Percentiles rank a stretch among this genome's conserved stretches.
Conservation (phyloP, 257 asterid species). For the Dorcoceras hygrometricum region DNA sequence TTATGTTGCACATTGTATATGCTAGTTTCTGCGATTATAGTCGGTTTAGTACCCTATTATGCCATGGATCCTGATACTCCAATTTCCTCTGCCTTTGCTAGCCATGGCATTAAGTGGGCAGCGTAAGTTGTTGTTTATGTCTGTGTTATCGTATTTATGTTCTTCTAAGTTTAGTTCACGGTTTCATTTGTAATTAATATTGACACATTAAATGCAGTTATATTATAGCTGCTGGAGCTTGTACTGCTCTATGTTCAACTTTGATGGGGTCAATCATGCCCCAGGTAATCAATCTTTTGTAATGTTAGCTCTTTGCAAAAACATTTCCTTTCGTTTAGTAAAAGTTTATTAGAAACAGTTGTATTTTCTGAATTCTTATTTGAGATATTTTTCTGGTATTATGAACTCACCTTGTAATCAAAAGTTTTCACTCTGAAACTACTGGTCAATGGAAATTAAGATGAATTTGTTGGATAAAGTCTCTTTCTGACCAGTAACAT, state of each 20-base stretch:
- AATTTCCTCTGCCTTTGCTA: conserved; percentile 87
- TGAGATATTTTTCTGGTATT: not conserved
- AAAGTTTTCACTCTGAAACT: not conserved
- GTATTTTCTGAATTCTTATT: not conserved
- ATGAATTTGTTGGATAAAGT: conserved; percentile 2
- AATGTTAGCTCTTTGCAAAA: not conserved
- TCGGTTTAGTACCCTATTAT: conserved; percentile 92
- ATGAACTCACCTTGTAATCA: not conserved
- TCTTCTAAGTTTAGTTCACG: conserved; percentile 13
- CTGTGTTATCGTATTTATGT: conserved; percentile 3
- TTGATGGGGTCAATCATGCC: conserved; percentile 94
- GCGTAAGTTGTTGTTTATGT: conserved; percentile 56
- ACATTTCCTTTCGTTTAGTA: not conserved
- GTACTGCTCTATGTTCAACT: conserved; percentile 92
- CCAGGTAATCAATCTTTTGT: conserved; percentile 50
- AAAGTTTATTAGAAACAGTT: not conserved
- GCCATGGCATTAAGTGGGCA: conserved; percentile 84
- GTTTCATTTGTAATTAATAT: conserved; percentile 5
- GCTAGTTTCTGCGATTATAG: conserved; percentile 94
- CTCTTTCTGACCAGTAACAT: not conserved
- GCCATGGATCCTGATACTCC: conserved; percentile 98
- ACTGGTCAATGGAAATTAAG: not conserved
- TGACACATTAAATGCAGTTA: conserved; percentile 43
- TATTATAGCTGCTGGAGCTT: conserved; percentile 74
- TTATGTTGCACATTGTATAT: conserved; percentile 80